phyloP scores from a whole-genome alignment of 192 early-diverging fungal genomes.

The Spinellus fusiger region DNA sequence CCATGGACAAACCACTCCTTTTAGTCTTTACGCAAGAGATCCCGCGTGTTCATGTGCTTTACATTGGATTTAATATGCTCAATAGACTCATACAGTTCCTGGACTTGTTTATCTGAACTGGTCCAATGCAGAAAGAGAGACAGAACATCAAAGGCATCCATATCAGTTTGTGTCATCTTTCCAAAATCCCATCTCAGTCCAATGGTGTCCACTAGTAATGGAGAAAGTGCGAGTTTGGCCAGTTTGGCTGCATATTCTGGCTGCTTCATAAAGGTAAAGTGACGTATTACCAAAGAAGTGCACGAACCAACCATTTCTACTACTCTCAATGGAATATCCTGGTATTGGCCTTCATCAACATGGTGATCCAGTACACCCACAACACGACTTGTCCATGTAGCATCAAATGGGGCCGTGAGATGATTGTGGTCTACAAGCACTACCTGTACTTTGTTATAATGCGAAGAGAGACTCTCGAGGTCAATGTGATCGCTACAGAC shows the following conservation, averaged over 20 bases:
- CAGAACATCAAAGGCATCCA: constrained; percentile 34
- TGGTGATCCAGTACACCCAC: constrained; percentile 70
- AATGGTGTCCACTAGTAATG: constrained; percentile 67
- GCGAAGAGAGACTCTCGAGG: background rate
- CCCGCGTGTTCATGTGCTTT: constrained; percentile 33
- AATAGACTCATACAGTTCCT: constrained; percentile 38
- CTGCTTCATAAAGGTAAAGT: constrained; percentile 21
- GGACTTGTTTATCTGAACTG: background rate
- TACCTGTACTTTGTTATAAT: constrained; percentile 26
- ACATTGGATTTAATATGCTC: constrained; percentile 50
- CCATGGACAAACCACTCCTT: constrained; percentile 53
- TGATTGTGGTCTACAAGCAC: constrained; percentile 67
- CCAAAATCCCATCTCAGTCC: constrained; percentile 45
- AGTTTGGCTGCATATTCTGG: constrained; percentile 21
- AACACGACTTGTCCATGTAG: constrained; percentile 21
- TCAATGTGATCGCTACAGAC: constrained; percentile 45
- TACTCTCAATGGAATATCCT: constrained; percentile 30
- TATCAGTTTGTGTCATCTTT: constrained; percentile 44
- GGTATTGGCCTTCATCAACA: constrained; percentile 50
- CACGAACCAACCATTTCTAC: constrained; percentile 59
- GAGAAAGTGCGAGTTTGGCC: constrained; percentile 43
- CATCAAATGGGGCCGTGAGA: constrained; percentile 33
- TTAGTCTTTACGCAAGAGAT: constrained; percentile 69
- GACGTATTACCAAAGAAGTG: constrained; percentile 42
- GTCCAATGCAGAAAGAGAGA: background rate